These are phyloP conservation scores for Flaveria sonorensis DNA, from an alignment of 129 eudicot species.

Conservation along the genomic window DNA sequence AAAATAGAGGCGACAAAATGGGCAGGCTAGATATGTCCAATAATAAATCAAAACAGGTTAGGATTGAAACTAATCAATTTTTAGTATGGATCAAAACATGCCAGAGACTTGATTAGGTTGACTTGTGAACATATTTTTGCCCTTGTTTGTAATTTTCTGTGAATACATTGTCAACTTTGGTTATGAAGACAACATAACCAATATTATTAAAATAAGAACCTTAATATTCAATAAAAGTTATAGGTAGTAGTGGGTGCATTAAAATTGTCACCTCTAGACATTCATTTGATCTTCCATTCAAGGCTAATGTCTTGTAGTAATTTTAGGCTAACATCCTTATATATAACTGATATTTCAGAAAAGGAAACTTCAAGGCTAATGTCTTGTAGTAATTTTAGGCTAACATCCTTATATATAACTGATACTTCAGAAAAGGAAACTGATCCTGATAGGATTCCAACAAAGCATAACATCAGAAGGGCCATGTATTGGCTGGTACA, in stretches of 20 bases:
- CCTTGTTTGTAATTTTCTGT: neutral
- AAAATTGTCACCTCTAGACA: neutral
- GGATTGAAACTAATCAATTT: neutral
- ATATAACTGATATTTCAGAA: slow-evolving; percentile 51
- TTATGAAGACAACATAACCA: neutral
- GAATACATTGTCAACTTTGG: neutral
- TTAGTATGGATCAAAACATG: neutral
- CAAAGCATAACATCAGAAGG: slow-evolving; percentile 85
- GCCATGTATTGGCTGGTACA: slow-evolving; percentile 74
- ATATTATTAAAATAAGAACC: neutral
- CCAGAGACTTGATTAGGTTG: neutral
- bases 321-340: slow-evolving; percentile 7
- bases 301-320: neutral
- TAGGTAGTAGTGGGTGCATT: neutral
- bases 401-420: slow-evolving; percentile 16
- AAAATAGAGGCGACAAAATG: neutral
- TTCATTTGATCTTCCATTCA: neutral
- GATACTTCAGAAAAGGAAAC: slow-evolving; percentile 75
- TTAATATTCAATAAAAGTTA: neutral
- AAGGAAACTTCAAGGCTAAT: slow-evolving; percentile 28
- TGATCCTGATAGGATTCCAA: slow-evolving; percentile 68
- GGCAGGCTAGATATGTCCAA: neutral
- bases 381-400: neutral
- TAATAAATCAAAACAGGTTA: neutral
- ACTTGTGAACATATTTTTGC: neutral